phyloP scores from a whole-genome alignment of 805 yeast species.

The Metschnikowia orientalis region DNA sequence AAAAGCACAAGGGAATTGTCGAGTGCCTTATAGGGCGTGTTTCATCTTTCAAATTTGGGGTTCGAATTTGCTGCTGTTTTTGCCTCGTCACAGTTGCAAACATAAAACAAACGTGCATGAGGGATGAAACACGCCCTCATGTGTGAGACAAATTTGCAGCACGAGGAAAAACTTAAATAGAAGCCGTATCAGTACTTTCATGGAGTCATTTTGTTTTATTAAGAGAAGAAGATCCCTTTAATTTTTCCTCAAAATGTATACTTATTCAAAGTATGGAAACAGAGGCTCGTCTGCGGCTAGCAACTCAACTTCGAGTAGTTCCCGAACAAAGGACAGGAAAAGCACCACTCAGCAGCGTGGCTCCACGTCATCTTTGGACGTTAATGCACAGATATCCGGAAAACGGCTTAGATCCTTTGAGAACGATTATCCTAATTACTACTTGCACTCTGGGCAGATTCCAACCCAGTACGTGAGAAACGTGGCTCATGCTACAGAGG shows the following conservation, averaged over 20 bases:
- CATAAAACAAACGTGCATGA: too few relatives aligned
- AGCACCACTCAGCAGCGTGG: slow-evolving; percentile 8
- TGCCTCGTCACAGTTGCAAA: too few relatives aligned
- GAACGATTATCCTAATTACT: slow-evolving; percentile 72
- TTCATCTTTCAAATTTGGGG: too few relatives aligned
- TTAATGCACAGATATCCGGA: slow-evolving; percentile 1
- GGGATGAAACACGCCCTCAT: too few relatives aligned
- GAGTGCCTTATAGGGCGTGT: too few relatives aligned
- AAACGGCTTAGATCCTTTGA: slow-evolving; percentile 27
- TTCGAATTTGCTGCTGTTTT: too few relatives aligned
- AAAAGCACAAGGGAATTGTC: too few relatives aligned
- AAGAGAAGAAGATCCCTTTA: not conserved
- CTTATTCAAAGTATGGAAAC: slow-evolving; percentile 17
- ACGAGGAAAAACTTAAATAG: too few relatives aligned
- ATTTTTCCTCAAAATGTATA: slow-evolving; percentile 10
- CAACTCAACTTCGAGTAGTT: slow-evolving; percentile 6
- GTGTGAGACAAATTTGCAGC: too few relatives aligned
- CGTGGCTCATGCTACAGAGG: slow-evolving; percentile 61
- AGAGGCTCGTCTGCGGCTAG: slow-evolving; percentile 10
- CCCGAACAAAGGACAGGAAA: slow-evolving; percentile 11
- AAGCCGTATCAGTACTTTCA: too few relatives aligned
- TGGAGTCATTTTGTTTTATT: too few relatives aligned
- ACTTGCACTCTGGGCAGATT: slow-evolving; percentile 54
- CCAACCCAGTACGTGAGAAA: slow-evolving; percentile 69
- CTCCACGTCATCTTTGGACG: slow-evolving; percentile 7